These are phyloP conservation scores for Circinella minor DNA, from an alignment of 371 early-diverging fungal species.

Conservation along the genomic window DNA sequence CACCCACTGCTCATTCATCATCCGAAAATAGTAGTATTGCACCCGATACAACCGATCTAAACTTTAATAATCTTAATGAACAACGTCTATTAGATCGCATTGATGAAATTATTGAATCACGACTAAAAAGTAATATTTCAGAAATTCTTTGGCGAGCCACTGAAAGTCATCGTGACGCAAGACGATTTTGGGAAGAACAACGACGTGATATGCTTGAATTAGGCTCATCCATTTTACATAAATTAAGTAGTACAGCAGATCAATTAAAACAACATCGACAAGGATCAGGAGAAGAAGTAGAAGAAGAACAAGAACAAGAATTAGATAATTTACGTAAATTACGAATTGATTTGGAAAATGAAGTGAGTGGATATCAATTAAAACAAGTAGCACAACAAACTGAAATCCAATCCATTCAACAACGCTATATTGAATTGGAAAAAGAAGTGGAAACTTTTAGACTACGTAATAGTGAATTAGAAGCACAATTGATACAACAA, in stretches of 20 bases:
- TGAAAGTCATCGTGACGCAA: conserved; percentile 37
- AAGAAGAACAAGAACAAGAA: conserved; percentile 25
- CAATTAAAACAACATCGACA: conserved; percentile 10
- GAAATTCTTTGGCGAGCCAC: conserved; percentile 40
- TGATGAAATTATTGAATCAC: conserved; percentile 29
- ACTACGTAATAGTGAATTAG: conserved; percentile 20
- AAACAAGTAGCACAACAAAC: conserved; percentile 29
- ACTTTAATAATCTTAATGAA: conserved; percentile 11
- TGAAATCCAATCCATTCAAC: conserved; percentile 11
- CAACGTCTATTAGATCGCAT: conserved; percentile 27
- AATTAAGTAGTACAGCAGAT: conserved; percentile 12
- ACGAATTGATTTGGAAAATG: conserved; percentile 28
- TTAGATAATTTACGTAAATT: conserved; percentile 21
- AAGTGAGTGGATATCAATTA: conserved; percentile 20
- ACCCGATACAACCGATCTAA: background rate
- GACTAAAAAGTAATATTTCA: conserved; percentile 31
- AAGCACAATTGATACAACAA: conserved; percentile 6
- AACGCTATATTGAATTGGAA: conserved; percentile 24
- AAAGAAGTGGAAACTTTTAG: conserved; percentile 8
- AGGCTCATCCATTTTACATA: conserved; percentile 24
- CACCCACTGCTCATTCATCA: background rate
- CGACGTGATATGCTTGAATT: conserved; percentile 39
- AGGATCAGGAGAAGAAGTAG: conserved; percentile 5
- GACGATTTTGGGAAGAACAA: conserved; percentile 44
- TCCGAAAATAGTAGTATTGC: background rate